Base-by-base conservation (phyloP, 2,329 filamentous ascomycete genomes). In the Clarireedia homoeocarpa region DNA sequence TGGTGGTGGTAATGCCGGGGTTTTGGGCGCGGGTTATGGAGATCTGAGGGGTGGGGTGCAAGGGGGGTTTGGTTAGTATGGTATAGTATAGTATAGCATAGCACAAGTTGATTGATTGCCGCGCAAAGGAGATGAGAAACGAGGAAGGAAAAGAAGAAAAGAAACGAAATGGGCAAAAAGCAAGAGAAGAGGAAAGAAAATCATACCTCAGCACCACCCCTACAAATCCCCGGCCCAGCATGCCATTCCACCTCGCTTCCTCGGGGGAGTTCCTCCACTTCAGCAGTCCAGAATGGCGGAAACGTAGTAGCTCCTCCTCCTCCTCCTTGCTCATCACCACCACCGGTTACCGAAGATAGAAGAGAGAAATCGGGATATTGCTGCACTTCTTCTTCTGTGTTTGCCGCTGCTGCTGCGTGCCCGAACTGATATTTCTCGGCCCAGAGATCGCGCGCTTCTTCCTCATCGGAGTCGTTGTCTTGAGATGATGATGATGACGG, bases 241-340 rank as follows among this genome's bases (percentile, higher is more conserved):
- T 89, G 86, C 91, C 92, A 99, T 73, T 99, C 94, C 10, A 96
- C 82, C 39, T 77, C 77, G 27, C 86, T 86, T 15, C 74, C 76
- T 20, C 89, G 81, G 1, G 94, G 94, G 12, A 99, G 76, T 61
- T 84, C 81, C 45, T 85, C 79, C 1, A 96, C 87, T 66, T 94
- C 84, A 1, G 84, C 85, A 0, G 86, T 80, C 67, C 94, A 86
- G 63, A 91, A 78, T 0, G 86, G 86, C 1, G 91, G 85, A 2
- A 50, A 20, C 20, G 20, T 39, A 6, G 24, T 36, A 4, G 12
- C 4, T 10, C 6, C 15, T 49, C 24, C 5, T 20, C 20, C 20
- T 20, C 20, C 20, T 20, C 20, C 20, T 20, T 20, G 20, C 12
- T 24, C 20, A 40, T 12, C 5, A 10, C 2, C 20, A 20, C 42